Base-by-base conservation (phyloP, 108 stramenopile genomes). In the Halocafeteria seosinensis region DNA sequence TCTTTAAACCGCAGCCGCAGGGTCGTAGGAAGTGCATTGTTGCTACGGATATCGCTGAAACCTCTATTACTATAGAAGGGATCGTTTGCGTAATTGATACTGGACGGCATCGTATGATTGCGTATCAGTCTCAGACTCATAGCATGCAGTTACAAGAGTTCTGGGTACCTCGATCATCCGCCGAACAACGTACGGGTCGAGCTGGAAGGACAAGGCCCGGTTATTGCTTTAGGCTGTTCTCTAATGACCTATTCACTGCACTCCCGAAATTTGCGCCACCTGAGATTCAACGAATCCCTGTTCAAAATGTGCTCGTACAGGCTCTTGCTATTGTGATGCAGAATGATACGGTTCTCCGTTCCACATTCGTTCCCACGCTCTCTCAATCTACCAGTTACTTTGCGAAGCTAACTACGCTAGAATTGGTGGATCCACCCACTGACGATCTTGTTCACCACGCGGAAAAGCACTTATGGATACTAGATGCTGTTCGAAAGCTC, bases 41-140 rank as follows among this genome's bases (percentile, higher is more conserved):
- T 9, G 93, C 97, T 23, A 98, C 94, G n/a, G 95, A 98, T 66
- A 98, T 98, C 70, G 96, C 96, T 24, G 96, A 98, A 73, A 92
- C 96, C 8, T 92, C 91, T 4, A 68, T 98, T 59, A 98, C 96
- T 31, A 94, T 98, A 69, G 96, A 98, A 73, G 96, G 96, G 2
- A 93, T 98, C 62, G n/a, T n/a, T n/a, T 98, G 95, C 67, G 96
- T 98, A 9, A 86, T 98, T 27, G 96, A 98, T 78, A 94, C 96
- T 51, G 96, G 96, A 1, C 92, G 95, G 66, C 83, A 81, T 35
- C 95, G 94, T 70, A 89, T 90, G 55, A 98, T 94, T 66, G 93
- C 86, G 24, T 98, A 86, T 79, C 95, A 95, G 69, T 73, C 96
- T 21, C 94, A 94, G 77, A 63, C 94, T 50, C 89, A 93, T 9